These are phyloP conservation scores for Mycena sp. DNA, from an alignment of 1,284 basidiomycete genomes.

Conservation along the genomic window DNA sequence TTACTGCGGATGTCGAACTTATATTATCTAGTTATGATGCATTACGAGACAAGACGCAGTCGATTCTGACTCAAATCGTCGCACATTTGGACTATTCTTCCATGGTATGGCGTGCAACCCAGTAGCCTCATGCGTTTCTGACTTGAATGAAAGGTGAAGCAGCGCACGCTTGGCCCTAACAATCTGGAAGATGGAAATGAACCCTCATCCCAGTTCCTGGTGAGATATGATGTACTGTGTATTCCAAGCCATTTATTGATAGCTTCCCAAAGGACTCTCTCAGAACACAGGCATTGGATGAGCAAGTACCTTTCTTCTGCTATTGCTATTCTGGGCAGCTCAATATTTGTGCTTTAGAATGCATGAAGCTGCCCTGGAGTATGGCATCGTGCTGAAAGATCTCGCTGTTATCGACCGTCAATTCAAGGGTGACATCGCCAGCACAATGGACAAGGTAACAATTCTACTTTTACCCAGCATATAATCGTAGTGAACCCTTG, in stretches of 20 bases:
- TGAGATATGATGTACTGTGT: neutral
- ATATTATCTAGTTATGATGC: slow-evolving; percentile 64
- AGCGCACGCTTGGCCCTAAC: slow-evolving; percentile 79
- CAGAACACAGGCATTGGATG: slow-evolving; percentile 83
- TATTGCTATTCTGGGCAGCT: too few species aligned
- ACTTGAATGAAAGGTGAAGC: slow-evolving; percentile 64
- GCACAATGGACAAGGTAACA: slow-evolving; percentile 76
- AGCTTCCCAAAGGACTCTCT: slow-evolving; percentile 63
- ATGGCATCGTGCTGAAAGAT: slow-evolving; percentile 82
- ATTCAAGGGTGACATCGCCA: slow-evolving; percentile 84
- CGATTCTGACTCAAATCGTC: slow-evolving; percentile 84
- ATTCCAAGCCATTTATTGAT: neutral
- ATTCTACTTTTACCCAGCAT: neutral
- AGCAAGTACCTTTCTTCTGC: slow-evolving; percentile 41
- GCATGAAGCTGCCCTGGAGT: slow-evolving; percentile 79
- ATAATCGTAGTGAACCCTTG: slow-evolving; percentile 5
- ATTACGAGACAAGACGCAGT: slow-evolving; percentile 82
- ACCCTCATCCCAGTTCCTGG: slow-evolving; percentile 74
- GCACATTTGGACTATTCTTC: slow-evolving; percentile 66
- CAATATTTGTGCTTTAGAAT: slow-evolving; percentile 42
- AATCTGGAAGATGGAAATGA: slow-evolving; percentile 75
- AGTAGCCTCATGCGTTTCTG: neutral
- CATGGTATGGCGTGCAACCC: slow-evolving; percentile 36
- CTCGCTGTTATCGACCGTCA: slow-evolving; percentile 85
- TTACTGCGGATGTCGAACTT: neutral